Percentiles rank a stretch among this genome's conserved stretches.
These are phyloP conservation scores for Euryodendron excelsum DNA, from an alignment of 148 eudicot species.

Conservation along the genomic window DNA sequence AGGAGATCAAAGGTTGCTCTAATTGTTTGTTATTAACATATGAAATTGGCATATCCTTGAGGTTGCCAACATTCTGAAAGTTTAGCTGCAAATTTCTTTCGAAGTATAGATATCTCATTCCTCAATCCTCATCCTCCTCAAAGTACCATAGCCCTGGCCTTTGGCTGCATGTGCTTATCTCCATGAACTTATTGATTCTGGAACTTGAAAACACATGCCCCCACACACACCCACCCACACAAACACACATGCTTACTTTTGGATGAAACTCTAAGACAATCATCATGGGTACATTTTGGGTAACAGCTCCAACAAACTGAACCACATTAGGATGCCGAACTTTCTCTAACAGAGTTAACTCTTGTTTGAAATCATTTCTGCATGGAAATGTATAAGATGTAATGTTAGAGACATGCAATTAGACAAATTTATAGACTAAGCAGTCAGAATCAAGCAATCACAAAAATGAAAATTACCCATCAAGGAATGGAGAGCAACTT, in stretches of 20 bases:
- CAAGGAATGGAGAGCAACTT: background rate
- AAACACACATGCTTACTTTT: slow-evolving; percentile 41
- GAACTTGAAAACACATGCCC: background rate
- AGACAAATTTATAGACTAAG: background rate
- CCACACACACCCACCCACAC: background rate
- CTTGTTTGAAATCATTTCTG: slow-evolving; percentile 89
- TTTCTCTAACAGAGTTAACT: slow-evolving; percentile 86
- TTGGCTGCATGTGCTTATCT: background rate
- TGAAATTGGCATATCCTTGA: background rate
- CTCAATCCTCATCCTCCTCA: background rate
- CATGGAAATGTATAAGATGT: slow-evolving; percentile 11
- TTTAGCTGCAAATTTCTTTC: background rate
- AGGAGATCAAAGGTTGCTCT: background rate
- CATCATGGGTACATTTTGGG: slow-evolving; percentile 99
- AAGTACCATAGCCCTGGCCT: background rate
- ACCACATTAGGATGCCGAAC: slow-evolving; percentile 96
- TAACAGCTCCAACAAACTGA: slow-evolving; percentile 99
- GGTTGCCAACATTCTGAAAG: background rate
- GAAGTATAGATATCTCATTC: background rate
- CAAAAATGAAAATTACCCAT: background rate
- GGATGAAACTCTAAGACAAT: slow-evolving; percentile 85
- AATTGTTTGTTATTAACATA: background rate
- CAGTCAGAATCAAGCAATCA: slow-evolving; percentile 1
- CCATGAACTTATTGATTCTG: background rate
- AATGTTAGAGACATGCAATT: background rate